These are phyloP conservation scores for Kappamyces sp. DNA, from an alignment of 192 early-diverging fungal species.

Conservation along the genomic window DNA sequence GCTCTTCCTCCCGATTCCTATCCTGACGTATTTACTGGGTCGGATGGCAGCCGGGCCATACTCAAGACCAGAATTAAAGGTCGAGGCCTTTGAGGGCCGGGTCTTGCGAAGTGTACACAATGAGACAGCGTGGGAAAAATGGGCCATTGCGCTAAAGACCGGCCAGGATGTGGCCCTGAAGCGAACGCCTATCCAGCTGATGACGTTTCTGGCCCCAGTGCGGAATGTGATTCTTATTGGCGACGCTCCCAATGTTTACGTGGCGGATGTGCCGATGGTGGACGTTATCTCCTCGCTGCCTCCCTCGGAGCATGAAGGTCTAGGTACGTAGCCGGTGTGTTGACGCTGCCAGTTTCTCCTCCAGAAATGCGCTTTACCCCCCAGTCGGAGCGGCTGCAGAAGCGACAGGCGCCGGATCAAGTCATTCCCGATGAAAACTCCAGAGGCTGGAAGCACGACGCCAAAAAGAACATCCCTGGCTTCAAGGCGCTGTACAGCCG, in stretches of 20 bases:
- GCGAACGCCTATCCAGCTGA: constrained; percentile 41
- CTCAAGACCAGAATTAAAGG: too few relatives aligned
- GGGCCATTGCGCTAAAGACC: constrained; percentile 49
- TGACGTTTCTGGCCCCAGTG: constrained; percentile 38
- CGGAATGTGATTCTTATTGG: constrained; percentile 49
- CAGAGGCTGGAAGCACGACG: constrained; percentile 46
- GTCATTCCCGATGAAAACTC: constrained; percentile 32
- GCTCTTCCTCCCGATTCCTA: too few relatives aligned
- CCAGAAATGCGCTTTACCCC: not conserved
- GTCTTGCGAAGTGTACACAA: too few relatives aligned
- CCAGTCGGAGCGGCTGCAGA: not conserved
- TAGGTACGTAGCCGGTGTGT: not conserved
- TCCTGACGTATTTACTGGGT: too few relatives aligned
- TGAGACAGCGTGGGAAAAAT: constrained; percentile 10
- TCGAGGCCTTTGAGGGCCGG: too few relatives aligned
- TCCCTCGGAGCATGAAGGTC: not conserved
- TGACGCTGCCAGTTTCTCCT: not conserved
- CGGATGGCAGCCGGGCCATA: too few relatives aligned
- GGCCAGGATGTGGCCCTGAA: constrained; percentile 42
- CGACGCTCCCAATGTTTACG: constrained; percentile 30
- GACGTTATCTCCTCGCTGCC: constrained; percentile 32
- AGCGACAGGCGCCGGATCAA: constrained; percentile 20
- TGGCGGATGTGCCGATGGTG: constrained; percentile 37
- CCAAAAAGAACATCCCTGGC: constrained; percentile 54
- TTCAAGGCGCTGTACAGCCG: constrained; percentile 35